These are phyloP conservation scores for Angomonas deanei DNA, from an alignment of 208 protist genomes.

Conservation along the genomic window DNA sequence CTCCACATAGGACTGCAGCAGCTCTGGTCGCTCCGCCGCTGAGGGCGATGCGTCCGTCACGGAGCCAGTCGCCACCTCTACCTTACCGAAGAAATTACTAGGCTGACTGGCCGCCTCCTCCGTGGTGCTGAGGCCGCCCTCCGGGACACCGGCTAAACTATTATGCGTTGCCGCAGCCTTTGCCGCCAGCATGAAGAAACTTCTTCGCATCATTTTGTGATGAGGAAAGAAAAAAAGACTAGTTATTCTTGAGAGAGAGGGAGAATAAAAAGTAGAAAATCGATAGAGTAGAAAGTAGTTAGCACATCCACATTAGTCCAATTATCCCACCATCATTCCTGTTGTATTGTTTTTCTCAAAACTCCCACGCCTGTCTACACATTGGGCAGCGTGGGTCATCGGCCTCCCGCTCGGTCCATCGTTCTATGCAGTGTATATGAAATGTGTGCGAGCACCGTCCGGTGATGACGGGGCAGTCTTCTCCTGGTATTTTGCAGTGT, in stretches of 20 bases:
- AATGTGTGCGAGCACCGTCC: constrained; percentile 98
- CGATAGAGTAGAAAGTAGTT: too few species aligned
- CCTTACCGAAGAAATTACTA: constrained; percentile 3
- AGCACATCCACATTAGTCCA: too few species aligned
- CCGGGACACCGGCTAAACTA: background rate
- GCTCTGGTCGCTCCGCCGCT: constrained; percentile 58
- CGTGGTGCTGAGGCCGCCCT: background rate
- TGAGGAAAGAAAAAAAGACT: constrained; percentile 1
- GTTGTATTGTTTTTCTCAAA: too few species aligned
- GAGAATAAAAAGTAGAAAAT: constrained; percentile 9
- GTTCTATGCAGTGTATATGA: constrained; percentile 99
- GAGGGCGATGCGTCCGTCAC: constrained; percentile 28
- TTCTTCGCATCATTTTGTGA: background rate
- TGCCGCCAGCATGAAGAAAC: background rate
- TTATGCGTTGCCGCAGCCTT: constrained; percentile 1
- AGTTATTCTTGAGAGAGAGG: background rate
- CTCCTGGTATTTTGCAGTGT: constrained; percentile 74
- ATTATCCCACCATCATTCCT: too few species aligned
- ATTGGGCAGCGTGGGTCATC: constrained; percentile 67
- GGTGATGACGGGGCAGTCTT: constrained; percentile 96
- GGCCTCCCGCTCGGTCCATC: constrained; percentile 74
- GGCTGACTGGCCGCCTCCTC: background rate
- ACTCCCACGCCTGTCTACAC: constrained; percentile 78
- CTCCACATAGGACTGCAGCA: constrained; percentile 69
- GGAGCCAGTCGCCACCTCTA: constrained; percentile 9